These are phyloP conservation scores for Rhizomucor miehei DNA, from an alignment of 371 early-diverging fungal genomes.

Conservation along the genomic window DNA sequence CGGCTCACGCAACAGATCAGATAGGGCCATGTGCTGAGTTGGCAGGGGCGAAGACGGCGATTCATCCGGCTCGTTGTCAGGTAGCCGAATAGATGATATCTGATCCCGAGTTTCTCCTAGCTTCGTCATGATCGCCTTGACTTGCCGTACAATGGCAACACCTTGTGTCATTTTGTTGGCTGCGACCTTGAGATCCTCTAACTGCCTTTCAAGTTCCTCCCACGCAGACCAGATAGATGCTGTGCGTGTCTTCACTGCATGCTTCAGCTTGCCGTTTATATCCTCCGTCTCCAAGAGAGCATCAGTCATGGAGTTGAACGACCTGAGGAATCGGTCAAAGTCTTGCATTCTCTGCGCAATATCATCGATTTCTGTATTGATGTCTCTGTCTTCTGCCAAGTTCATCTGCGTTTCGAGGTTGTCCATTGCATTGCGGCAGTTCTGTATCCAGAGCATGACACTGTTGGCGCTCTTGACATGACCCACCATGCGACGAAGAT, in stretches of 20 bases:
- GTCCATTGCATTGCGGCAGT: slow-evolving; percentile 28
- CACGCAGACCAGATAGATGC: slow-evolving; percentile 9
- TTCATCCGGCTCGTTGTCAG: neutral
- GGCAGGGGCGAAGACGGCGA: slow-evolving; percentile 1
- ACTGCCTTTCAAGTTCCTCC: slow-evolving; percentile 5
- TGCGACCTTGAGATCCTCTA: slow-evolving; percentile 3
- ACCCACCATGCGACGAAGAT: slow-evolving; percentile 22
- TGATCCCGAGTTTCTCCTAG: slow-evolving; percentile 37
- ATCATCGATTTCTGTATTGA: slow-evolving; percentile 15
- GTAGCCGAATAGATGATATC: slow-evolving; percentile 4
- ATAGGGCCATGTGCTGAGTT: slow-evolving; percentile 6
- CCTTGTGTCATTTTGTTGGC: slow-evolving; percentile 22
- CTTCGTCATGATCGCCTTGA: slow-evolving; percentile 30
- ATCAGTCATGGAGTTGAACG: slow-evolving; percentile 28
- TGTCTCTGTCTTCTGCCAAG: slow-evolving; percentile 19
- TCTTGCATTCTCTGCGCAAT: slow-evolving; percentile 26
- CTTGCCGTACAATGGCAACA: slow-evolving; percentile 28
- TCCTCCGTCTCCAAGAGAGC: slow-evolving; percentile 4
- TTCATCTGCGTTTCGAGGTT: slow-evolving; percentile 12
- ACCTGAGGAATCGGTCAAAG: slow-evolving; percentile 24
- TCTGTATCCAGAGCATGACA: slow-evolving; percentile 32
- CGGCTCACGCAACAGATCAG: slow-evolving; percentile 9
- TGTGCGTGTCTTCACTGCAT: slow-evolving; percentile 4
- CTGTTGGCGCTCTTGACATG: slow-evolving; percentile 31
- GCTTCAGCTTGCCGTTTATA: neutral